Evolutionary conservation across 208 protist genomes (phyloP), one percentile per base, ranked within the genome.

Genomic region (Crithidia expoeki): DNA sequence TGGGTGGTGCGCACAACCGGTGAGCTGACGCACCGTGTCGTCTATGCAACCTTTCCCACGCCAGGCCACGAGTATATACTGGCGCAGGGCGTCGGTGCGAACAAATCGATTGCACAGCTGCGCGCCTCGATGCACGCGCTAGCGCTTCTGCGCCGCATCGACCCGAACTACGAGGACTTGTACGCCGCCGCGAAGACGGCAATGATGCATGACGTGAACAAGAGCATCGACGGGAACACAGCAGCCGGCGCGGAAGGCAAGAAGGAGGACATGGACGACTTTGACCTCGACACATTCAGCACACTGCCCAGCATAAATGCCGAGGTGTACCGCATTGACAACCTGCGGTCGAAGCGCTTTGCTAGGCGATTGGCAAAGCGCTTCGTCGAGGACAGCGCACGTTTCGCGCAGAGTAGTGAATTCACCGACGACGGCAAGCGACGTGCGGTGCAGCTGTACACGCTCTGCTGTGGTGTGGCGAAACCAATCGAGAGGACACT

Each of bases 81-180:
- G 16, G 89, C 86, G 30, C 74, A 76, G 25, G 93, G 93, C 12
- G 89, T 96, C 0, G 90, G 84, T 3, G 11, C 53, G 9, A 92
- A 81, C 57, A 91, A 84, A 42, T 79, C 86, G 4, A 40, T 36
- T 0, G 81, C 90, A 4, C 73, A 90, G 62, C 71, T 78, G 25
- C 85, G 86, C 2, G 93, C 90, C 14, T 83, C 93, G 0, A 89
- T 92, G 85, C 93, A 97, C 68, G 83, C 79, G 6, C 50, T 95
- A 7, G 80, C 84, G n/a, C 44, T 97, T 16, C 72, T 96, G 36
- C 58, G 65, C n/a, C 76, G 83, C 42, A 65, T 97, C 44, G 90
- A 97, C 47, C 81, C 85, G 3, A 69, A 92, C 65, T 92, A 91
- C 73, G 79, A 85, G 25, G 68, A 71, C 59, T 59, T 21, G 52